phyloP scores from a whole-genome alignment of 1,284 basidiomycete genomes.

The Earliella scabrosa region DNA sequence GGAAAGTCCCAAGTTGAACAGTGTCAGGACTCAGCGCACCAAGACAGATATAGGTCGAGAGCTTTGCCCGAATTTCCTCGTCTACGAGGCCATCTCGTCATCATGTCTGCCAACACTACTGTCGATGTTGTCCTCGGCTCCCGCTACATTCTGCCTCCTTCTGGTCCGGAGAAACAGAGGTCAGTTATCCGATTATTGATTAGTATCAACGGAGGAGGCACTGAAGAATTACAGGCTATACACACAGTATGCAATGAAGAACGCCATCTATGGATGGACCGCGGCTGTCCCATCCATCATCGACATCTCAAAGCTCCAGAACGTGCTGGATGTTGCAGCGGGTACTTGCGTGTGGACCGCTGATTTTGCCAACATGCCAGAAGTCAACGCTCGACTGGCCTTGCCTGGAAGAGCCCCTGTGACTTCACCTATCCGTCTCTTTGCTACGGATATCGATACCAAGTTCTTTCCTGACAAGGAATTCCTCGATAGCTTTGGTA shows the following conservation, averaged over 20 bases:
- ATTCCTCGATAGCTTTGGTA: neutral
- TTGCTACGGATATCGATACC: conserved; percentile 5
- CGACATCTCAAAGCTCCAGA: neutral
- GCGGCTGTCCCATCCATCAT: neutral
- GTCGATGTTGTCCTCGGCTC: too few species aligned
- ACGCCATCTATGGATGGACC: conserved; percentile 1
- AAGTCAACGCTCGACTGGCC: conserved; percentile 15
- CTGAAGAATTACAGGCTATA: neutral
- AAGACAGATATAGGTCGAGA: too few species aligned
- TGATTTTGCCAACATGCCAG: conserved; percentile 6
- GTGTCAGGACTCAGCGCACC: too few species aligned
- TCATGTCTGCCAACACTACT: too few species aligned
- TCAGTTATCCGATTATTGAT: too few species aligned
- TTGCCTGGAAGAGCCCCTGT: too few species aligned
- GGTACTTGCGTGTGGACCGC: conserved; percentile 15
- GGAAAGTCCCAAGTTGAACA: too few species aligned
- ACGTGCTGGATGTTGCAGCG: conserved; percentile 10
- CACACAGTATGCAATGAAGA: conserved; percentile 7
- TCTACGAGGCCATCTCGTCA: too few species aligned
- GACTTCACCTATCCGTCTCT: neutral
- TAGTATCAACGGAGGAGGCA: too few species aligned
- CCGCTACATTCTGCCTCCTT: too few species aligned
- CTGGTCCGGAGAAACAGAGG: too few species aligned
- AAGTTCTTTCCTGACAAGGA: conserved; percentile 3
- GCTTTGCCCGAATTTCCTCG: too few species aligned